Conservation (phyloP, 2,329 filamentous ascomycete genomes). For the Ampelomyces quisqualis region DNA sequence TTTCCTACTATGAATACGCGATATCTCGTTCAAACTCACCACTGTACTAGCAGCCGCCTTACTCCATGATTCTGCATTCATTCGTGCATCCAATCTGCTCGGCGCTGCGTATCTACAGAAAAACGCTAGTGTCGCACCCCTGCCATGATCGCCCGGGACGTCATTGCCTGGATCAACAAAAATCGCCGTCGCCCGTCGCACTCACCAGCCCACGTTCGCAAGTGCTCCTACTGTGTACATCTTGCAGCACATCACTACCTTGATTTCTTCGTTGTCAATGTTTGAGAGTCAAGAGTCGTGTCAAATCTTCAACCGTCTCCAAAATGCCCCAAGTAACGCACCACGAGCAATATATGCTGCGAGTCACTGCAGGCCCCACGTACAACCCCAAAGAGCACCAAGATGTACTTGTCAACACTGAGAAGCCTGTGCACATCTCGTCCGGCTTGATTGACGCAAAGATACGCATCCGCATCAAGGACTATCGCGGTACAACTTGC, state of each 20-base stretch:
- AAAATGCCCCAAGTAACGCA: slow-evolving; percentile 45
- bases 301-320: too few relatives aligned
- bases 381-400: slow-evolving; percentile 75
- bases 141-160: neutral
- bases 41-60: too few relatives aligned
- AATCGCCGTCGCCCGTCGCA: neutral
- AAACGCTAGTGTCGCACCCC: neutral
- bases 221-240: too few relatives aligned
- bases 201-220: neutral
- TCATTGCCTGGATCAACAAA: slow-evolving; percentile 6
- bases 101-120: neutral
- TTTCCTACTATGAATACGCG: too few relatives aligned
- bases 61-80: neutral
- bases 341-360: slow-evolving; percentile 68
- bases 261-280: too few relatives aligned
- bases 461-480: slow-evolving; percentile 72
- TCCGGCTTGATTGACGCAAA: slow-evolving; percentile 65
- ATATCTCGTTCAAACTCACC: too few relatives aligned
- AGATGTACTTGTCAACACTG: slow-evolving; percentile 72
- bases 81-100: neutral
- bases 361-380: slow-evolving; percentile 74
- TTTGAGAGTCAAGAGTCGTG: too few relatives aligned
- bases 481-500: slow-evolving; percentile 51
- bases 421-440: slow-evolving; percentile 62
- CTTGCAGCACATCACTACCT: too few relatives aligned